Base-by-base conservation (phyloP, 192 early-diverging fungal genomes). In the Podila epigama region DNA sequence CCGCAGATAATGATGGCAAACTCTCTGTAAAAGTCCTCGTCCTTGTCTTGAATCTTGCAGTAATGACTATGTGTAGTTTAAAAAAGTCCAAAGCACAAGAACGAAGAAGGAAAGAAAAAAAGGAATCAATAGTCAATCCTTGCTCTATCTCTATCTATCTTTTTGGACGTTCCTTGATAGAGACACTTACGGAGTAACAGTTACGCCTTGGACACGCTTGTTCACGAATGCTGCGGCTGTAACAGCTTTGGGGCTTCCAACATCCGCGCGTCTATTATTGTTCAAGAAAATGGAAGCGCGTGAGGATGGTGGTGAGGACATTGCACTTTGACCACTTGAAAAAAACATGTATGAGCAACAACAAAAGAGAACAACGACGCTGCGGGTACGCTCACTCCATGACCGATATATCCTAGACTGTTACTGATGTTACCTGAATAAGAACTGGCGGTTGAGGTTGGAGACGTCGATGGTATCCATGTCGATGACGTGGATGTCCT, bases 31-130 rank as follows among this genome's bases (percentile, higher is more conserved):
- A 94, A 99, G 58, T 96, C 95, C 44, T 92, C 89, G 59, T 96
- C 90, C 84, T 96, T 97, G 70, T 99, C 97, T 83, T 99, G 95
- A 63, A 99, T 99, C 53, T 92, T 92, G 61, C 93, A 92, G 83
- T 88, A 93, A 68, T 88, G 88, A 34, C 89, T 91, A 63, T 22
- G 13, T 39, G 6, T 39, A 6, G 22, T n/a, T n/a, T n/a, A n/a
- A n/a, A n/a, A n/a, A n/a, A n/a, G n/a, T n/a, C n/a, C n/a, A n/a
- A n/a, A n/a, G n/a, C n/a, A n/a, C n/a, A 56, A 12, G 28, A 5
- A 13, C 16, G 22, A 53, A 10, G 18, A 28, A 36, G 33, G 20
- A 64, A 27, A 4, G 10, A 63, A 51, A 53, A 22, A 22, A 25
- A 15, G 28, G 3, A 12, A 36, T 35, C 37, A 48, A 15, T 48